These are phyloP conservation scores for Ramularia endophylla DNA, from an alignment of 2,329 filamentous ascomycete species.

Conservation along the genomic window DNA sequence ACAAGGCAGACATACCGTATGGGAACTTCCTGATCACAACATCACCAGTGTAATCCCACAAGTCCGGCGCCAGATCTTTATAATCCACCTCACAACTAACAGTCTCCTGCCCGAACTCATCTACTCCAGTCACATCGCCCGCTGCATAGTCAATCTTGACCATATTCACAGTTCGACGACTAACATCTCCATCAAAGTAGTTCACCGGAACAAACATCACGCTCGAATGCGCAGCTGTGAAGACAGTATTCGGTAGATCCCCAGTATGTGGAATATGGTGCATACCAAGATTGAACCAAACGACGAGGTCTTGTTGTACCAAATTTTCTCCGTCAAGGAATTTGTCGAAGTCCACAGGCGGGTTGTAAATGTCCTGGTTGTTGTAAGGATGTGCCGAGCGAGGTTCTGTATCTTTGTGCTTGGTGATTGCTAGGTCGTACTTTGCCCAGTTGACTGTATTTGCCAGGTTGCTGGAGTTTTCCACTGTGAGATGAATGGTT, in stretches of 20 bases:
- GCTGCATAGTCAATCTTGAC: slow-evolving; percentile 36
- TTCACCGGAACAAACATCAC: slow-evolving; percentile 43
- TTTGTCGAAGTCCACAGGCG: slow-evolving; percentile 40
- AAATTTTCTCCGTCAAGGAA: slow-evolving; percentile 41
- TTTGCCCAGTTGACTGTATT: slow-evolving; percentile 33
- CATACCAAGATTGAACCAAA: slow-evolving; percentile 54
- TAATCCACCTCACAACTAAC: slow-evolving; percentile 27
- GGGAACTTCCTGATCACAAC: slow-evolving; percentile 36
- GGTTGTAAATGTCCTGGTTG: slow-evolving; percentile 33
- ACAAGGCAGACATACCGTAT: slow-evolving; percentile 17
- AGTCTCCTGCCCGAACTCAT: slow-evolving; percentile 31
- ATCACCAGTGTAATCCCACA: slow-evolving; percentile 31
- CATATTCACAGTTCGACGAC: slow-evolving; percentile 37
- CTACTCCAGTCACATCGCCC: slow-evolving; percentile 26
- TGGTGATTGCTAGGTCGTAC: slow-evolving; percentile 37
- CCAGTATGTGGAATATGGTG: slow-evolving; percentile 53
- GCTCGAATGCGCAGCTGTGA: slow-evolving; percentile 42
- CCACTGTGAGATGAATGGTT: slow-evolving; percentile 24
- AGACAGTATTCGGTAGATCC: slow-evolving; percentile 51
- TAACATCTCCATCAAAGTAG: slow-evolving; percentile 39
- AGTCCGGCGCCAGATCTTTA: slow-evolving; percentile 21
- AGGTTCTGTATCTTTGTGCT: slow-evolving; percentile 44
- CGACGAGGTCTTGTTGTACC: slow-evolving; percentile 42
- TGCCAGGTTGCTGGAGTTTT: slow-evolving; percentile 21
- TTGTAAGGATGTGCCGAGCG: slow-evolving; percentile 34